phyloP scores from a whole-genome alignment of 768 basidiomycete species.

The Boletus rubropictus region DNA sequence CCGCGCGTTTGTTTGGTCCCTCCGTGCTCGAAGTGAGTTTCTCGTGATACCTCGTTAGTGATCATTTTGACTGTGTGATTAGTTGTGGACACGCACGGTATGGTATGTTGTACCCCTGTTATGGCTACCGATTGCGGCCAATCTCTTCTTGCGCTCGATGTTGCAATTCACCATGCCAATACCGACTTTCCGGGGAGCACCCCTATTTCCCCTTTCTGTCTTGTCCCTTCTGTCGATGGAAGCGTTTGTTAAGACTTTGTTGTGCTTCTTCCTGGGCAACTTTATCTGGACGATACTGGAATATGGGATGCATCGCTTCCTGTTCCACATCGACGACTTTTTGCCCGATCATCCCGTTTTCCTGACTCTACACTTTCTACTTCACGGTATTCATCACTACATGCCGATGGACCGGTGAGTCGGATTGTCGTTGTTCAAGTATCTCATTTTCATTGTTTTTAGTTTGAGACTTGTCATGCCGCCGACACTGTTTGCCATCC shows the following conservation, averaged over 20 bases:
- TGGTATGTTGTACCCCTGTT: slow-evolving; percentile 93
- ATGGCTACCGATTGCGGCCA: slow-evolving; percentile 83
- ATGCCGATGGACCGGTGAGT: slow-evolving; percentile 89
- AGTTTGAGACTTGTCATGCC: slow-evolving; percentile 97
- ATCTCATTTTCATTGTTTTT: slow-evolving; percentile 2
- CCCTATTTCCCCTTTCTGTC: slow-evolving; percentile 48
- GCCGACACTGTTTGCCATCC: slow-evolving; percentile 67
- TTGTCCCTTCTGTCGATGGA: slow-evolving; percentile 43
- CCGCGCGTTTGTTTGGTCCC: slow-evolving; percentile 84
- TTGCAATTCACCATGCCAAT: slow-evolving; percentile 73
- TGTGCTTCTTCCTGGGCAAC: slow-evolving; percentile 81
- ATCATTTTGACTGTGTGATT: neutral
- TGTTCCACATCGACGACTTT: slow-evolving; percentile 89
- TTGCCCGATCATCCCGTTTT: slow-evolving; percentile 80
- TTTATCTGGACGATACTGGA: slow-evolving; percentile 92
- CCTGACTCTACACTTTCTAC: slow-evolving; percentile 82
- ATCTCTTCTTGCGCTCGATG: slow-evolving; percentile 77
- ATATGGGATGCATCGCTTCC: slow-evolving; percentile 89
- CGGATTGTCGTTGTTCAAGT: neutral
- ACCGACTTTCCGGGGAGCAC: slow-evolving; percentile 55
- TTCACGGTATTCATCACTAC: slow-evolving; percentile 97
- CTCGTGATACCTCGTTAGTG: neutral
- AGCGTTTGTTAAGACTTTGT: slow-evolving; percentile 48
- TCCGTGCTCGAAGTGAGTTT: slow-evolving; percentile 66
- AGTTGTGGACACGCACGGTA: slow-evolving; percentile 77